Base-by-base conservation (phyloP, 2,329 filamentous ascomycete genomes). In the Sporothrix brunneoviolacea region DNA sequence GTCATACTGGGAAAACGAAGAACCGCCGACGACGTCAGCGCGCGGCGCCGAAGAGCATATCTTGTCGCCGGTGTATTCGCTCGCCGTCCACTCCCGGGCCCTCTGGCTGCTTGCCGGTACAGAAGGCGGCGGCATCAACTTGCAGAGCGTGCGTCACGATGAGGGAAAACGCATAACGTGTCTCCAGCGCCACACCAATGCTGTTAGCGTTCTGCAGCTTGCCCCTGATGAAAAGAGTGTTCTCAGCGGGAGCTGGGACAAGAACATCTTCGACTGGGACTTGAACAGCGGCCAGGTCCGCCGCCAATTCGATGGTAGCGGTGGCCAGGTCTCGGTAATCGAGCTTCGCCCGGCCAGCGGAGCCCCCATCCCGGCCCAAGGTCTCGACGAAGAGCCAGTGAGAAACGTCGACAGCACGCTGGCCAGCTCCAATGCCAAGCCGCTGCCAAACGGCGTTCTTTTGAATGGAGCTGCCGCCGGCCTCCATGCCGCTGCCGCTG, bases 1-100 rank as follows among this genome's bases (percentile, higher is more conserved):
- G 78, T 95, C 88, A 46, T 98, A 98, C 66, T 98, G 93, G 93
- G 93, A 96, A 66, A 98, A 97, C 61, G 91, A 96, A 65, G 91
- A 98, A 63, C 80, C 82, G 2, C 57, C 69, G 3, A 45, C 64
- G 62, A 1, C 65, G 68, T 0, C 58, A 43, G 41, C 66, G 68
- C 66, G 70, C 32, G 65, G 72, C 13, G 71, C 73, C 12, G 71
- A 85, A 42, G 84, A 88, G 3, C 70, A 80, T 21, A 69, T 78
- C 5, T 68, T 91, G n/a, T 95, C 89, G 9, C 90, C 93, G 0
- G 91, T 98, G 0, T 98, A 98, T 66, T 95, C 91, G 7, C 73
- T 98, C 22, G 93, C 93, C 1, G 85, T 94, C 5, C 89, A 98
- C 55, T 89, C 88, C 39, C 82, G 93, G 60, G 90, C 88, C 0